Base-by-base conservation (phyloP, 2,329 filamentous ascomycete species). In the Aspergillus sp. region DNA sequence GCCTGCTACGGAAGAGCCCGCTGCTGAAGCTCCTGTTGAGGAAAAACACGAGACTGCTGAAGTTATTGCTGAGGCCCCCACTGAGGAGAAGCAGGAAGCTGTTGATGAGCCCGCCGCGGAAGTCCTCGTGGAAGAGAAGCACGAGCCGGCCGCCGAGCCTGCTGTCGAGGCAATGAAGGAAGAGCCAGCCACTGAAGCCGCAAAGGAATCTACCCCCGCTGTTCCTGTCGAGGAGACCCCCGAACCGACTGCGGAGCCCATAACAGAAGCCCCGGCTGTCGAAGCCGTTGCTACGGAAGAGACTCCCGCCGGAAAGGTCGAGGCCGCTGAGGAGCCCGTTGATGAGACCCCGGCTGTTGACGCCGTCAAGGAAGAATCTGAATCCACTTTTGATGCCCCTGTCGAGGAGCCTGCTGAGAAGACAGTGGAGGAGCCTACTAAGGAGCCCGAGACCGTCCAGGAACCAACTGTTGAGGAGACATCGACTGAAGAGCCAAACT, bases 401-500 rank as follows among this genome's bases (percentile, higher is more conserved):
- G 17, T 19, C 17, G 3, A 19, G 17, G 17, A 19, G 17, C 17
- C 17, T 27, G 25, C 4, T 27, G 25, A 27, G 25, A 27, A 9
- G 25, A 10, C 25, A 3, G 9, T 30, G 25, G 25, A 30, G 25
- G 35, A 38, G 35, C 7, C 35, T 38, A 15, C 35, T n/a, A 38
- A 38, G 39, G 39, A 22, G 20, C 39, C 39, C 20, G 39, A 19
- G 13, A 42, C 39, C 17, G 44, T 42, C 3, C 51, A 52, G 32
- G 52, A 50, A 33, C 27, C 48, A 5, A 45, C 39, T 3, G 20
- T 48, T 45, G 51, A 48, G 19, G 41, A 50, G 22, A 35, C 10
- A 15, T 43, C 20, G 17, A 44, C 46, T 15, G 10, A n/a, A 17
- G 15, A 41, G 9, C n/a, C 15, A 2, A 17, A 10, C 9, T 4